phyloP scores from a whole-genome alignment of 352 stramenopile genomes.

The Pythium guiyangense region DNA sequence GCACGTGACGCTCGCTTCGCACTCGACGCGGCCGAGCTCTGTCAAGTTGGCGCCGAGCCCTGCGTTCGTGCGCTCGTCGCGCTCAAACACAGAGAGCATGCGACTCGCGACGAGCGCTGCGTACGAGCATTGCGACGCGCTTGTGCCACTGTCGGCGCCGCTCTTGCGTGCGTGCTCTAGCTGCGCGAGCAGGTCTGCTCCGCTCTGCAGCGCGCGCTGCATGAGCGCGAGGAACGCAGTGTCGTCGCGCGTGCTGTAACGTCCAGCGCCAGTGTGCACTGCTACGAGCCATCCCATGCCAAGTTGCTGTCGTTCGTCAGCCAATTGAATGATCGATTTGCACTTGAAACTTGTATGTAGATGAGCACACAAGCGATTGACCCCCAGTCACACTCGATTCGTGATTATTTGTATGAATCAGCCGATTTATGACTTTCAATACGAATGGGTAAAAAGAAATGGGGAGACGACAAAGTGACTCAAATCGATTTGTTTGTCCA shows the following conservation, averaged over 20 bases:
- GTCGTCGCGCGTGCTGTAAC: conserved; percentile 30
- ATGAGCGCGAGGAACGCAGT: conserved; percentile 39
- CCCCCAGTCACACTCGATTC: too few species aligned
- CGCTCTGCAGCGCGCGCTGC: conserved; percentile 21
- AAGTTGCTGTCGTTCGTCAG: too few species aligned
- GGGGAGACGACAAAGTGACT: too few species aligned
- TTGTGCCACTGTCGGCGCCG: too few species aligned
- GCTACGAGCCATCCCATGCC: conserved; percentile 46
- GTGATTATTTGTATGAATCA: too few species aligned
- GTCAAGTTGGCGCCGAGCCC: conserved; percentile 55
- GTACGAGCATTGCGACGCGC: conserved; percentile 6
- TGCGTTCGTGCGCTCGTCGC: conserved; percentile 46
- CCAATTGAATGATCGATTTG: too few species aligned
- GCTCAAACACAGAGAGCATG: conserved; percentile 46
- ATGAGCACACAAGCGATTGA: too few species aligned
- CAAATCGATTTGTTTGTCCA: too few species aligned
- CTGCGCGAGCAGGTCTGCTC: conserved; percentile 6
- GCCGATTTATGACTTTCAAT: too few species aligned
- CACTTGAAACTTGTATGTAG: too few species aligned
- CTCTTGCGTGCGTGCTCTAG: too few species aligned
- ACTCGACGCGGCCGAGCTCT: conserved; percentile 39
- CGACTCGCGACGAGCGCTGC: conserved; percentile 24
- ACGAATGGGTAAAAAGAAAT: too few species aligned
- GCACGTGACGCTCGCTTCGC: conserved; percentile 50
- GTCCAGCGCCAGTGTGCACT: conserved; percentile 55